phyloP scores from a whole-genome alignment of 257 asterid genomes.

The Solanum etuberosum region DNA sequence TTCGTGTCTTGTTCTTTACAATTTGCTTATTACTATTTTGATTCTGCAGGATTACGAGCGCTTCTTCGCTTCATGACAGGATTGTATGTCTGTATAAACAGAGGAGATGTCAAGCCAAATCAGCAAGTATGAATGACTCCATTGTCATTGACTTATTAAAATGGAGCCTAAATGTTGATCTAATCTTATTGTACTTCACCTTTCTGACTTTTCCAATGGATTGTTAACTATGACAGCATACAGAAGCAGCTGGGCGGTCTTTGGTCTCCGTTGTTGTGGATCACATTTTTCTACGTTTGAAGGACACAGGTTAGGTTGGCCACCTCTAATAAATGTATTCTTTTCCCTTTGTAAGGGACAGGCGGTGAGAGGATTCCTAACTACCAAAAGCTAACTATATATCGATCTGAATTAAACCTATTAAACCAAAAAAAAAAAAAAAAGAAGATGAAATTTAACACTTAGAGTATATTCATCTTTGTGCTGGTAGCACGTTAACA shows the following conservation, averaged over 20 bases:
- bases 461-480: neutral
- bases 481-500: neutral
- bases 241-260: constrained; percentile 96
- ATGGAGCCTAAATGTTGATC: neutral
- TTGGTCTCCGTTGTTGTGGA: constrained; percentile 77
- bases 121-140: constrained; percentile 39
- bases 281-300: constrained; percentile 89
- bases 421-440: neutral
- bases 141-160: neutral
- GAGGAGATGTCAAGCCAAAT: constrained; percentile 88
- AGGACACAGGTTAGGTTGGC: constrained; percentile 75
- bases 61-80: constrained; percentile 97
- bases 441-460: neutral
- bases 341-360: neutral
- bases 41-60: constrained; percentile 75
- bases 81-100: constrained; percentile 75
- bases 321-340: neutral
- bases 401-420: neutral
- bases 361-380: neutral
- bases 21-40: neutral
- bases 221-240: constrained; percentile 34
- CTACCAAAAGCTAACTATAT: neutral
- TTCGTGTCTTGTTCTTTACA: neutral
- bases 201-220: neutral
- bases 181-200: neutral